phyloP scores from a whole-genome alignment of 2,329 filamentous ascomycete genomes.

The Berkeleyomyces basicola region DNA sequence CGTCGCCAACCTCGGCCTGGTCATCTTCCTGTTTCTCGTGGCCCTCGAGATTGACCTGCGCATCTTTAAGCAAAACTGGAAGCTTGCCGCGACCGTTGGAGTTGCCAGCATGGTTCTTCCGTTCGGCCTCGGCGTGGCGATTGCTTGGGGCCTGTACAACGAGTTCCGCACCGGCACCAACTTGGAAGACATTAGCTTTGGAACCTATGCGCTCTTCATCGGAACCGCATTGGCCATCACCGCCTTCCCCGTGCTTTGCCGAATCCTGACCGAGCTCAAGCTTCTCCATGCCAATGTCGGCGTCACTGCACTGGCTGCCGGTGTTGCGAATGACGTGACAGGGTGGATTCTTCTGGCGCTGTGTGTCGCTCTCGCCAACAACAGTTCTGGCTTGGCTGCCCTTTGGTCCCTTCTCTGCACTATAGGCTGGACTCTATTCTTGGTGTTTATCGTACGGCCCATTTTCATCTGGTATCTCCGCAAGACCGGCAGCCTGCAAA shows the following conservation, averaged over 20 bases:
- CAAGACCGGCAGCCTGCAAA: slow-evolving; percentile 61
- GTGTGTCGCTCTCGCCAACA: slow-evolving; percentile 85
- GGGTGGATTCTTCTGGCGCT: slow-evolving; percentile 80
- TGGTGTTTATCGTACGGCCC: slow-evolving; percentile 57
- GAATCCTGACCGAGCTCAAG: slow-evolving; percentile 83
- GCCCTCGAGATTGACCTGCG: slow-evolving; percentile 74
- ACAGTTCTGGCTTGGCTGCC: slow-evolving; percentile 62
- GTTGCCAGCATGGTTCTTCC: slow-evolving; percentile 66
- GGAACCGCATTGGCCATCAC: slow-evolving; percentile 91
- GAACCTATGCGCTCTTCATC: slow-evolving; percentile 54
- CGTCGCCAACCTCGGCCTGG: slow-evolving; percentile 61
- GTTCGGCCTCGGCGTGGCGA: slow-evolving; percentile 64
- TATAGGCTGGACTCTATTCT: slow-evolving; percentile 58
- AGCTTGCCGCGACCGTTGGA: slow-evolving; percentile 59
- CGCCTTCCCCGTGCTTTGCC: slow-evolving; percentile 77
- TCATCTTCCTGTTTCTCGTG: slow-evolving; percentile 76
- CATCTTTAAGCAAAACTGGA: slow-evolving; percentile 65
- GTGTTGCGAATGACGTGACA: slow-evolving; percentile 74
- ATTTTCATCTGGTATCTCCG: slow-evolving; percentile 57
- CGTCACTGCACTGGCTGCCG: slow-evolving; percentile 75
- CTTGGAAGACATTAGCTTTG: slow-evolving; percentile 29
- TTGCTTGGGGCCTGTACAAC: slow-evolving; percentile 67
- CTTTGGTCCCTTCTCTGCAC: slow-evolving; percentile 69
- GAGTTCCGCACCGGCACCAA: slow-evolving; percentile 40
- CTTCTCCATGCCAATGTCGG: slow-evolving; percentile 69